phyloP scores from a whole-genome alignment of 306 rosid species.

The Dalbergia cultrata region DNA sequence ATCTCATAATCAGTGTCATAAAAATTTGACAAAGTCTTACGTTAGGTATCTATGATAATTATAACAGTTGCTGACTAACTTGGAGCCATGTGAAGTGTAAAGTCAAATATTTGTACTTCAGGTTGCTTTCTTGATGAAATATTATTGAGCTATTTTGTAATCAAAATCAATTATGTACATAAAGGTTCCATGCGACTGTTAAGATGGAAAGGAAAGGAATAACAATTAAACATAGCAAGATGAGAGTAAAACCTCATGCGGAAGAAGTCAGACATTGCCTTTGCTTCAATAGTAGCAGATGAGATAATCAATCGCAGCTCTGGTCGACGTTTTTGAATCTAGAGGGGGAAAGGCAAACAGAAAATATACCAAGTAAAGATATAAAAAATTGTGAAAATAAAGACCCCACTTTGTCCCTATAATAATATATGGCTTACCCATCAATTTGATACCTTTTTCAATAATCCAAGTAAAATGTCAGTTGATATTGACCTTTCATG shows the following conservation, averaged over 20 bases:
- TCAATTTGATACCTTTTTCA: conserved; percentile 76
- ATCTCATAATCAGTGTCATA: too few species aligned
- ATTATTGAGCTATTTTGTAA: too few species aligned
- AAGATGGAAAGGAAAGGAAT: conserved; percentile 27
- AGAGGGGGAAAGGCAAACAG: conserved; percentile 39
- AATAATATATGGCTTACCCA: conserved; percentile 14
- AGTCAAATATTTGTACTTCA: neutral
- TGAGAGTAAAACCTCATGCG: conserved; percentile 64
- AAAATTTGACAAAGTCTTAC: too few species aligned
- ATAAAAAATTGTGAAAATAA: conserved; percentile 1
- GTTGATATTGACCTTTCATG: conserved; percentile 98
- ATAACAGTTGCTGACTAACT: neutral
- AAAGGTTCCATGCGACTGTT: conserved; percentile 3
- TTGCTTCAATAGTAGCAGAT: conserved; percentile 97
- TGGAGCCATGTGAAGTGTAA: conserved; percentile 2
- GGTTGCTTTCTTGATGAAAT: too few species aligned
- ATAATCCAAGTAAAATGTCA: conserved; percentile 88
- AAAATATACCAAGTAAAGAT: conserved; percentile 9
- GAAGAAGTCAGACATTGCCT: conserved; percentile 83
- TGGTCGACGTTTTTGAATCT: conserved; percentile 91
- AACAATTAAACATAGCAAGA: conserved; percentile 31
- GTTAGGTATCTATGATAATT: too few species aligned
- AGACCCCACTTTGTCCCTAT: neutral
- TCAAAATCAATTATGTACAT: neutral
- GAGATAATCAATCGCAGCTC: conserved; percentile 87